Percentiles rank a stretch among this genome's conserved stretches.
Conservation (phyloP, 23 red algal genomes). For the Gracilariopsis chorda region DNA sequence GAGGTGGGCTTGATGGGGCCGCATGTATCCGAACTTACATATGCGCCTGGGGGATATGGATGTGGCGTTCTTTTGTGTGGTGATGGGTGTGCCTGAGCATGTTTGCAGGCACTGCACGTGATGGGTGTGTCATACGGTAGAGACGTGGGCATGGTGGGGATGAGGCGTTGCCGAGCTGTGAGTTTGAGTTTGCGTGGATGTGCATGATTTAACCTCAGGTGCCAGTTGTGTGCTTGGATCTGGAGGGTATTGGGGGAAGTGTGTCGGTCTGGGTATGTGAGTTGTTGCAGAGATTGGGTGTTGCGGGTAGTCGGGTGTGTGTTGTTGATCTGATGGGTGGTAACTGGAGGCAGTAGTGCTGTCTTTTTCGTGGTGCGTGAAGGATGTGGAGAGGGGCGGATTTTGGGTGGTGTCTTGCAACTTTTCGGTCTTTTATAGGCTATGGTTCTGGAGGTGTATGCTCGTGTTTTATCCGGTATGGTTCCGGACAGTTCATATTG, state of each 20-base stretch:
- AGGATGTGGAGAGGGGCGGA: background rate
- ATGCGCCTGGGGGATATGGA: background rate
- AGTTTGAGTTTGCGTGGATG: background rate
- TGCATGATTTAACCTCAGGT: background rate
- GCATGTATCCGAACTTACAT: background rate
- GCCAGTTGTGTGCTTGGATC: background rate
- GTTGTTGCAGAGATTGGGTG: background rate
- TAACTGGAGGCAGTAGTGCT: background rate
- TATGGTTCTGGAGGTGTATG: background rate
- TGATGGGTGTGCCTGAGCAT: background rate
- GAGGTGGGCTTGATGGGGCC: background rate
- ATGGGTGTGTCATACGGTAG: background rate
- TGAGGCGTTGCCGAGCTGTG: background rate
- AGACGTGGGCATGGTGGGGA: background rate
- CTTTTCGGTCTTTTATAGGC: background rate
- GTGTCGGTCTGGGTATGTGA: background rate
- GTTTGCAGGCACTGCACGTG: background rate
- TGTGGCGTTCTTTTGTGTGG: background rate
- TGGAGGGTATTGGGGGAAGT: background rate
- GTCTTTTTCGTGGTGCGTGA: background rate
- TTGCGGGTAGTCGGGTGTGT: background rate
- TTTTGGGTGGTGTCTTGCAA: background rate
- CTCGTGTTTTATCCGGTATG: background rate
- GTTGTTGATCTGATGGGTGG: background rate
- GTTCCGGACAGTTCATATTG: background rate